Base-by-base conservation (phyloP, 2,329 filamentous ascomycete genomes). In the Aspergillus amoenus region DNA sequence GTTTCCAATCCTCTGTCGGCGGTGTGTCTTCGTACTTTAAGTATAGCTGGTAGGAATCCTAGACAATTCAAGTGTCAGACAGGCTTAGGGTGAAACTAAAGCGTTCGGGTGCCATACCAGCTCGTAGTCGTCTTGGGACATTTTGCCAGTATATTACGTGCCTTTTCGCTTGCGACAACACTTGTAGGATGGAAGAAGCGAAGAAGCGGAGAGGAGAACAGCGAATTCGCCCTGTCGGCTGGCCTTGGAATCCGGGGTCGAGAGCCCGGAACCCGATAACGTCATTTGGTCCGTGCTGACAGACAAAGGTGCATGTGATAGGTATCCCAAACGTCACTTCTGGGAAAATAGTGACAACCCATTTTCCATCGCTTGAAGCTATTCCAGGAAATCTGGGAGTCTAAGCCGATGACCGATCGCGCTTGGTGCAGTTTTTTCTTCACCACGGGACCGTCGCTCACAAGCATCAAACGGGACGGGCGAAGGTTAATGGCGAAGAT, bases 1-100 rank as follows among this genome's bases (percentile, higher is more conserved):
- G 57, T 58, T 67, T 71, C 68, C 66, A 73, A 55, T 71, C 67
- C 39, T 63, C 68, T 46, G 68, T 66, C 1, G 65, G 64, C 18
- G 63, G 65, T 7, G 63, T 59, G 45, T 70, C 64, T 58, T 76
- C 71, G 55, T 76, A 73, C 58, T 73, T 68, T 60, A 77, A 74
- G 57, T 78, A 79, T 49, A 78, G 70, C 57, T 78, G 74, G 61
- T 77, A 78, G 22, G 72, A 71, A 56, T 78, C 76, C 76, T 76
- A 42, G 18, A 7, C 11, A n/a, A 9, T 24, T n/a, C 18, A 44
- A 17, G 12, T n/a, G 44, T 47, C 32, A 55, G 44, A 34, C 17
- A 30, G 22, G 34, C 32, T 30, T 41, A 13, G 15, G 18, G 21
- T 52, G 32, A 13, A 46, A 8, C 44, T 41, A 11, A 24, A n/a